phyloP scores from a whole-genome alignment of 129 eudicot species.

The Helianthus annuus region DNA sequence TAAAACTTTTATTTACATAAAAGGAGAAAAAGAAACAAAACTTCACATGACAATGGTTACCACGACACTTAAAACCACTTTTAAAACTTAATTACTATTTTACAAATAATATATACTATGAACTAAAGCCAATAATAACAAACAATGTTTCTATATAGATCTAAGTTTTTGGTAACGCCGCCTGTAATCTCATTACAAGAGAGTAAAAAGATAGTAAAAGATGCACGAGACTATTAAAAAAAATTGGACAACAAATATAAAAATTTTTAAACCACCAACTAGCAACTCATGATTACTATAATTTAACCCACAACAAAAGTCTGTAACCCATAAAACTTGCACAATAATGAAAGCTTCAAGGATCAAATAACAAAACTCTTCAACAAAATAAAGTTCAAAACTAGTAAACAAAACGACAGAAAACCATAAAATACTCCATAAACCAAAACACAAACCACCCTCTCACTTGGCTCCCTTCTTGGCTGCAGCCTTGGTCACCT shows the following conservation, averaged over 20 bases:
- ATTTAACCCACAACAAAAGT: conserved; percentile 15
- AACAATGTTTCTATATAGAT: too few species aligned
- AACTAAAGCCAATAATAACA: too few species aligned
- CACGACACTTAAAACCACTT: too few species aligned
- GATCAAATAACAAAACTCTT: conserved; percentile 13
- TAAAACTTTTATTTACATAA: too few species aligned
- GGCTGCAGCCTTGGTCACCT: conserved; percentile 50
- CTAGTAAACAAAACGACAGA: conserved; percentile 8
- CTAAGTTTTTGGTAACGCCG: too few species aligned
- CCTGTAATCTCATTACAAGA: too few species aligned
- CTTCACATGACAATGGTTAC: too few species aligned
- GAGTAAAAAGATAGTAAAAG: too few species aligned
- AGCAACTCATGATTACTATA: not conserved
- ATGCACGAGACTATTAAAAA: too few species aligned
- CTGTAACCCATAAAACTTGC: conserved; percentile 11
- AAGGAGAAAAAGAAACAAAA: too few species aligned
- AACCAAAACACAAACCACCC: conserved; percentile 9
- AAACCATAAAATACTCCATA: conserved; percentile 10
- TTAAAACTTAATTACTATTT: too few species aligned
- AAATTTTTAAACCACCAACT: not conserved
- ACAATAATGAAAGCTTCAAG: conserved; percentile 8
- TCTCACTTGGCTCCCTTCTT: conserved; percentile 39
- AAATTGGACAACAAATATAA: not conserved
- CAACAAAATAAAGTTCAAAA: conserved; percentile 12
- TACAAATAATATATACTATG: too few species aligned